phyloP scores from a whole-genome alignment of 805 yeast genomes.

The Metschnikowia continentalis region DNA sequence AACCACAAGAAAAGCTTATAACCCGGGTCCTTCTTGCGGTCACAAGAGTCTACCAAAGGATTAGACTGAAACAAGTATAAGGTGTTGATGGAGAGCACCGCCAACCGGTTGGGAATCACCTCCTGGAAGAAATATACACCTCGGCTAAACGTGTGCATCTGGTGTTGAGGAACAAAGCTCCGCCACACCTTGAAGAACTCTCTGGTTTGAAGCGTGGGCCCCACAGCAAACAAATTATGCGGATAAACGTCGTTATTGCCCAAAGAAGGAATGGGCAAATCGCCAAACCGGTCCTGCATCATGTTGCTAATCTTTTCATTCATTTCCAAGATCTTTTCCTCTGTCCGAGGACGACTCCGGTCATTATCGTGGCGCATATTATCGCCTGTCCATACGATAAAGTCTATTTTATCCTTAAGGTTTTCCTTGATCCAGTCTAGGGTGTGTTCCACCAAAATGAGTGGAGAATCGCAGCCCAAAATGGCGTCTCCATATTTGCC shows the following conservation, averaged over 20 bases:
- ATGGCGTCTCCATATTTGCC: slow-evolving; percentile 72
- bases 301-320: slow-evolving; percentile 53
- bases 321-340: slow-evolving; percentile 63
- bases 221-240: slow-evolving; percentile 78
- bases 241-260: slow-evolving; percentile 91
- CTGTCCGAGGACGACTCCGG: slow-evolving; percentile 68
- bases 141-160: slow-evolving; percentile 66
- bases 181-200: slow-evolving; percentile 74
- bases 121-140: slow-evolving; percentile 75
- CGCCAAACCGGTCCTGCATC: slow-evolving; percentile 52
- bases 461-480: slow-evolving; percentile 75
- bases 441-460: slow-evolving; percentile 56
- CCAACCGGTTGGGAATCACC: slow-evolving; percentile 75
- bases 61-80: slow-evolving; percentile 70
- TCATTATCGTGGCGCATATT: slow-evolving; percentile 84
- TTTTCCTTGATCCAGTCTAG: slow-evolving; percentile 63
- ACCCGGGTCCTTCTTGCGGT: slow-evolving; percentile 70
- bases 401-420: slow-evolving; percentile 72
- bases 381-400: slow-evolving; percentile 90
- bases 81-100: slow-evolving; percentile 75
- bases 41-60: slow-evolving; percentile 81
- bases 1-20: slow-evolving; percentile 74
- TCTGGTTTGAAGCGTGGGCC: slow-evolving; percentile 84
- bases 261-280: slow-evolving; percentile 58
- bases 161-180: slow-evolving; percentile 69